Conservation (phyloP, 805 yeast species). For the Brettanomyces anomalus region DNA sequence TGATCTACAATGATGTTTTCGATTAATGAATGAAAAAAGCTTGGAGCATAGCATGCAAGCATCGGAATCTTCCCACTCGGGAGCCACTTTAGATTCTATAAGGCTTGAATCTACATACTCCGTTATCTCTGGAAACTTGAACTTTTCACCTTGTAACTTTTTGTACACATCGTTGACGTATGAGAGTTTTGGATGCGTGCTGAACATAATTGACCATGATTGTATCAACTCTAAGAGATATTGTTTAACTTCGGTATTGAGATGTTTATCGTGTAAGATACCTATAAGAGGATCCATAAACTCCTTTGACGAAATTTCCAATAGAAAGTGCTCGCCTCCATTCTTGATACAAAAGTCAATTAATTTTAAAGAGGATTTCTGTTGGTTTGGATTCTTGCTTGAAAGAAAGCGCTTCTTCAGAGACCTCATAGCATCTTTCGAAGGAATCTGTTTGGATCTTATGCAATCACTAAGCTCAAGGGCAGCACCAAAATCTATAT, state of each 20-base stretch:
- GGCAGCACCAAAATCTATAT: constrained; percentile 60
- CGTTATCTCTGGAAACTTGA: constrained; percentile 51
- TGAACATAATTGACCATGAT: constrained; percentile 70
- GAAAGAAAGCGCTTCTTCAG: constrained; percentile 62
- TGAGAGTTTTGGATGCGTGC: constrained; percentile 52
- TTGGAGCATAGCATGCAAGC: constrained; percentile 91
- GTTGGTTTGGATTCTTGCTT: constrained; percentile 66
- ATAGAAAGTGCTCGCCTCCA: constrained; percentile 79
- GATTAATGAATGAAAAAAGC: constrained; percentile 67
- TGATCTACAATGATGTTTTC: constrained; percentile 94
- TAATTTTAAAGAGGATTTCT: constrained; percentile 64
- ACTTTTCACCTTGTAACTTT: constrained; percentile 52
- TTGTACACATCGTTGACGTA: constrained; percentile 58
- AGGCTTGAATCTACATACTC: constrained; percentile 35
- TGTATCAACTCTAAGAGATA: constrained; percentile 58
- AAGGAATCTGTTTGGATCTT: constrained; percentile 67
- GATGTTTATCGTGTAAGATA: constrained; percentile 22
- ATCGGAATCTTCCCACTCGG: constrained; percentile 95
- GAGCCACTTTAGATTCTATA: constrained; percentile 87
- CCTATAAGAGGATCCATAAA: constrained; percentile 73
- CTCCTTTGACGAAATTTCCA: constrained; percentile 73
- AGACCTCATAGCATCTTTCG: constrained; percentile 80
- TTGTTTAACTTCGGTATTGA: constrained; percentile 45
- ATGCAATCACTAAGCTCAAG: constrained; percentile 83
- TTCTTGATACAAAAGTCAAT: constrained; percentile 86